phyloP scores from a whole-genome alignment of 352 stramenopile species.

The Aphanomyces astaci region DNA sequence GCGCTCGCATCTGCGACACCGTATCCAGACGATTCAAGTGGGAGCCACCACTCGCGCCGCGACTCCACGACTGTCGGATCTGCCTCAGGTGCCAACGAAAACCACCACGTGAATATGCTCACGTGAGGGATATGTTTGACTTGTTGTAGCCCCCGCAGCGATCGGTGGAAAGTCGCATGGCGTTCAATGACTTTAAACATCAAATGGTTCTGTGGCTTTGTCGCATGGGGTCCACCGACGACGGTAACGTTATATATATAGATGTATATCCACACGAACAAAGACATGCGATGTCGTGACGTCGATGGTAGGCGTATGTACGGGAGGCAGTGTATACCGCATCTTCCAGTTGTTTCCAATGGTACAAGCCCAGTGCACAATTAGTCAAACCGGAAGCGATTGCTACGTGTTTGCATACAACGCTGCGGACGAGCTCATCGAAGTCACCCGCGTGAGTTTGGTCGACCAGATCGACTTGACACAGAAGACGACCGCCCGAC shows the following conservation, averaged over 20 bases:
- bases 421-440: neutral
- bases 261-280: no score
- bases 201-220: neutral
- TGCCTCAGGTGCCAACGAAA: no score
- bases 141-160: neutral
- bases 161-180: neutral
- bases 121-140: no score
- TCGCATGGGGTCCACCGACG: neutral
- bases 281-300: neutral
- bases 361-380: neutral
- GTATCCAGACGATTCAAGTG: neutral
- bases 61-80: no score
- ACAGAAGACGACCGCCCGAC: neutral
- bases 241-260: neutral
- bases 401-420: slow-evolving; percentile 12
- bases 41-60: neutral
- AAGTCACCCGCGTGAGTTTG: slow-evolving; percentile 2
- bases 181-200: neutral
- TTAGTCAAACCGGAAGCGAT: neutral
- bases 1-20: neutral
- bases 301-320: neutral
- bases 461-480: neutral
- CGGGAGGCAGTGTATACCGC: neutral
- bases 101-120: no score
- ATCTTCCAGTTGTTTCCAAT: neutral